phyloP scores from a whole-genome alignment of 208 protist species.

The Leishmania turanica region DNA sequence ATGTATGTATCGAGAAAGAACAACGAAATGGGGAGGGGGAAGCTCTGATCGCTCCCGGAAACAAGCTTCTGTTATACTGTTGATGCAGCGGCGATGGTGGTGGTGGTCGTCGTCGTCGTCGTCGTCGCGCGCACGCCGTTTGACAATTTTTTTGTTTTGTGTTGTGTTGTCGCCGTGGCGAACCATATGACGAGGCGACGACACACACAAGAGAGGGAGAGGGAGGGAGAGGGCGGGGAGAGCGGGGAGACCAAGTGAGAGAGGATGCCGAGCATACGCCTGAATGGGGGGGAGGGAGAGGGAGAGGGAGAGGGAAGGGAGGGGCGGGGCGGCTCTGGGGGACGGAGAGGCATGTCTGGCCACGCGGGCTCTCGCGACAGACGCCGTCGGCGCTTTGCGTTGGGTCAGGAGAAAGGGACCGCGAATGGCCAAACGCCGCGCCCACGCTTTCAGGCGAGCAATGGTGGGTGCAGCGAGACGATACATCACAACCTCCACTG shows the following conservation, averaged over 20 bases:
- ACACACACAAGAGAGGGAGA: neutral
- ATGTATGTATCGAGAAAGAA: neutral
- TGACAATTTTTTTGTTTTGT: neutral
- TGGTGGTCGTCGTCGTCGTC: neutral
- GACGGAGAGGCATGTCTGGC: neutral
- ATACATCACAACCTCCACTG: neutral
- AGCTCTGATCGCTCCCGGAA: neutral
- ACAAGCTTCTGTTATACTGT: neutral
- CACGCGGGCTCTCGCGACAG: neutral
- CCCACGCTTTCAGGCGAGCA: neutral
- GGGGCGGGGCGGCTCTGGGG: neutral
- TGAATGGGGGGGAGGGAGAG: neutral
- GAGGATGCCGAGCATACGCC: neutral
- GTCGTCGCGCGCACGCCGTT: neutral
- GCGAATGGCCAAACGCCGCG: neutral
- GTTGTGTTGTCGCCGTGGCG: neutral
- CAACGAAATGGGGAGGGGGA: neutral
- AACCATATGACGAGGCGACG: neutral
- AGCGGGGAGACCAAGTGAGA: neutral
- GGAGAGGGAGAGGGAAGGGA: too few species aligned
- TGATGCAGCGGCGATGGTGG: neutral
- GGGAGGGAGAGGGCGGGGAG: neutral
- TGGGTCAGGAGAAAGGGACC: neutral
- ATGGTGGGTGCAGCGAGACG: neutral
- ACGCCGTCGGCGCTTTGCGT: neutral